Evolutionary conservation across 441 rosid species (phyloP).

Genomic region (Euphorbia corollata): DNA sequence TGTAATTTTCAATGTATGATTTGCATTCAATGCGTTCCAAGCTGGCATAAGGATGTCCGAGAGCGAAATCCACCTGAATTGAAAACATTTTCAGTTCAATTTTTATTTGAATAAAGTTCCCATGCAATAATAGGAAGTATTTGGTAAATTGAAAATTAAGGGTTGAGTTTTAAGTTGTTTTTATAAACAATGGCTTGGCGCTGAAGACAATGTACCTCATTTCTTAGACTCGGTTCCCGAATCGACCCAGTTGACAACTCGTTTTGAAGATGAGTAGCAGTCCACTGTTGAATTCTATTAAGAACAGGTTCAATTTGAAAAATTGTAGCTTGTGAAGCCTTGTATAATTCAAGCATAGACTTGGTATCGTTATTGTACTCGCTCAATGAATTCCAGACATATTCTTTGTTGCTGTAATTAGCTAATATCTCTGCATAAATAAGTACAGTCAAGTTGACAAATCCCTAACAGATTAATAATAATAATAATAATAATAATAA

Average conservation of each 20-base stretch:
- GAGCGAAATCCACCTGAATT: constrained; percentile 16
- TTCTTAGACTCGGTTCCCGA: background rate
- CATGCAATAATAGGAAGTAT: too few relatives aligned
- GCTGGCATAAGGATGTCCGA: constrained; percentile 1
- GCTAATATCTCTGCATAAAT: background rate
- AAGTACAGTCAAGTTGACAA: background rate
- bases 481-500: too few relatives aligned
- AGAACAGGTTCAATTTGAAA: constrained; percentile 3
- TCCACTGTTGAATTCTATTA: background rate
- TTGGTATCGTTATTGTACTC: background rate
- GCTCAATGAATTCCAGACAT: background rate
- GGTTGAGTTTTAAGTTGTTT: too few relatives aligned
- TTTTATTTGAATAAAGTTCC: too few relatives aligned
- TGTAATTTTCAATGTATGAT: background rate
- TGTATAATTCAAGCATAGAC: constrained; percentile 1
- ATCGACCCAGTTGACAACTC: background rate
- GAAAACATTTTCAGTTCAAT: background rate
- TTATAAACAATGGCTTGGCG: too few relatives aligned
- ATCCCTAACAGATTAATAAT: too few relatives aligned
- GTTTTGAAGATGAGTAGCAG: background rate
- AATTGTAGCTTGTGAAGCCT: constrained; percentile 9
- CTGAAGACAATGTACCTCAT: too few relatives aligned
- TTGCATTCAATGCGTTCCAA: constrained; percentile 7
- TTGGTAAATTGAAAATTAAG: too few relatives aligned
- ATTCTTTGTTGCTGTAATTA: background rate